Evolutionary conservation across 2,329 filamentous ascomycete genomes (phyloP).

Genomic region (Claviceps africana): DNA sequence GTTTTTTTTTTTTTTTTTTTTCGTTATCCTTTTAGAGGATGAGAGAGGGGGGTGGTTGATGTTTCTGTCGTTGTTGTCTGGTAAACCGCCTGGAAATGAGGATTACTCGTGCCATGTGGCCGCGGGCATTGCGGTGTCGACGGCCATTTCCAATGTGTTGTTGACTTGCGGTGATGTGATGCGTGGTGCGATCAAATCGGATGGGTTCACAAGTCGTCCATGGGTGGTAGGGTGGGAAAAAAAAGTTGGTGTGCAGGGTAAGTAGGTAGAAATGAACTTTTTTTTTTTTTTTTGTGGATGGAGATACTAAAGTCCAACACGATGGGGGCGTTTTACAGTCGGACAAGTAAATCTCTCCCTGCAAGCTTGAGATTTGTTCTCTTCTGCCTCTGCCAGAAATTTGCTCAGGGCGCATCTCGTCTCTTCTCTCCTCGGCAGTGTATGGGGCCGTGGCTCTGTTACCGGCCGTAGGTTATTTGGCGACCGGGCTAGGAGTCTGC

Average conservation of each 20-base stretch:
- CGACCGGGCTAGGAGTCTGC: background rate
- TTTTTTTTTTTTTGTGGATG: background rate
- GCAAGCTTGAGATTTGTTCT: too few species aligned
- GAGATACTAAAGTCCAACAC: too few species aligned
- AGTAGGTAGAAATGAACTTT: background rate
- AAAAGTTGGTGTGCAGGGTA: background rate
- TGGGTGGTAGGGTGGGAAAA: too few species aligned
- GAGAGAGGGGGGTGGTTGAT: background rate
- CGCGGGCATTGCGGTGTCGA: background rate
- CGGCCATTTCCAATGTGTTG: background rate
- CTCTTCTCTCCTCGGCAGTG: too few species aligned
- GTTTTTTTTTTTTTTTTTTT: too few species aligned
- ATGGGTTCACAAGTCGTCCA: background rate
- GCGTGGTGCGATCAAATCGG: too few species aligned
- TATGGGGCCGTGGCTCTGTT: too few species aligned
- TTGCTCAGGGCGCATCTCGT: too few species aligned
- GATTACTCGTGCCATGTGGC: background rate
- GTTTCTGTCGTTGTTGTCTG: too few species aligned
- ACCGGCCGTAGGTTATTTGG: too few species aligned
- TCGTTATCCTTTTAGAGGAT: background rate
- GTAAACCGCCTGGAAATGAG: background rate
- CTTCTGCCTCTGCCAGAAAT: too few species aligned
- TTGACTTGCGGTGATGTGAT: background rate
- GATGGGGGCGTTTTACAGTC: background rate
- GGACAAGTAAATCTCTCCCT: too few species aligned